phyloP scores from a whole-genome alignment of 305 asterid genomes.

The Solanum hybrid region DNA sequence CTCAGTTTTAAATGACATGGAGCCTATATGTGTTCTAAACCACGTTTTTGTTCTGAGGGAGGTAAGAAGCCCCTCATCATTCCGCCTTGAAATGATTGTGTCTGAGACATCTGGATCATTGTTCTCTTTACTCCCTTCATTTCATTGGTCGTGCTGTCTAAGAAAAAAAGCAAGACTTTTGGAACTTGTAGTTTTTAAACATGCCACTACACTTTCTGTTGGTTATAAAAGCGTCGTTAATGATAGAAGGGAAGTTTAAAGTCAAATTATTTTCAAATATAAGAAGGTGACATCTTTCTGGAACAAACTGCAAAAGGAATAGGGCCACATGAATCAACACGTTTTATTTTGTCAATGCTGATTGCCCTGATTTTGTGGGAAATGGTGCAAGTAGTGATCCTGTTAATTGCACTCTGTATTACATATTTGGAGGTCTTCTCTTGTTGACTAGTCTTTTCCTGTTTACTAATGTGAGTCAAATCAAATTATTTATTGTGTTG shows the following conservation, averaged over 20 bases:
- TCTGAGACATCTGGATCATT: neutral
- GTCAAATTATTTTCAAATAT: neutral
- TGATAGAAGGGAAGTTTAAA: neutral
- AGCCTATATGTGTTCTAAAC: constrained; percentile 94
- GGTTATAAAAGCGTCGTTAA: neutral
- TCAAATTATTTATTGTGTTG: neutral
- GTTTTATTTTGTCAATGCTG: neutral
- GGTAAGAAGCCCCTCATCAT: constrained; percentile 32
- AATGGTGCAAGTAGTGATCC: neutral
- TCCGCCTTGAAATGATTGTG: neutral
- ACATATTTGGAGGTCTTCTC: neutral
- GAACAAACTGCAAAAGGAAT: neutral
- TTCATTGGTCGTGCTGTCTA: neutral
- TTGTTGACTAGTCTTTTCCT: neutral
- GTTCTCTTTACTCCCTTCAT: neutral
- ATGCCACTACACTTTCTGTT: neutral
- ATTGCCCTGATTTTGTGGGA: neutral
- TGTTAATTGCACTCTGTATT: neutral
- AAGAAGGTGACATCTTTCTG: neutral
- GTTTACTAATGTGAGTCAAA: neutral
- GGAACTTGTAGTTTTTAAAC: neutral
- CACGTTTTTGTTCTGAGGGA: constrained; percentile 97
- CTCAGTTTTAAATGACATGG: constrained; percentile 97
- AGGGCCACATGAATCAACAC: neutral
- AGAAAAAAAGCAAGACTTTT: neutral